A percentile compares a stretch with the other conserved stretches of the same genome.
phyloP scores from a whole-genome alignment of 202 grass and related monocot species.

The Digitaria exilis region DNA sequence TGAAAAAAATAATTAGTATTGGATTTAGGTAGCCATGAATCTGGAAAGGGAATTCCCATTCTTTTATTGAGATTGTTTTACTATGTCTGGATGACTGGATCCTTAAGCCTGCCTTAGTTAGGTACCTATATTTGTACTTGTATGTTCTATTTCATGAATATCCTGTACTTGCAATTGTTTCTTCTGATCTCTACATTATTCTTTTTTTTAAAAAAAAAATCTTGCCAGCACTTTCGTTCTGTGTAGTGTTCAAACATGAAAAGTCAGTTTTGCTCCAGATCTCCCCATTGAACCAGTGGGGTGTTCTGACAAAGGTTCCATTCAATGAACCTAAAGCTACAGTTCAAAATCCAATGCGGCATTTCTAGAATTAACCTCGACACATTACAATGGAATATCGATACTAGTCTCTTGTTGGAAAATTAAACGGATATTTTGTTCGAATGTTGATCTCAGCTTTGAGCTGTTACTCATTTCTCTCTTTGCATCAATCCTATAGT shows the following conservation, averaged over 20 bases:
- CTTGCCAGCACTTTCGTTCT: background rate
- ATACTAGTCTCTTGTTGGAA: background rate
- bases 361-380: background rate
- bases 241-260: background rate
- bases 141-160: background rate
- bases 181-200: background rate
- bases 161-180: background rate
- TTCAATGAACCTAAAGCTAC: background rate
- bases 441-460: background rate
- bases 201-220: background rate
- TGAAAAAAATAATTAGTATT: background rate
- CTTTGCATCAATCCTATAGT: background rate
- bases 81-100: background rate
- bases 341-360: background rate
- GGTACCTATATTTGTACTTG: background rate
- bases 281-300: background rate
- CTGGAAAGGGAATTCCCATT: background rate
- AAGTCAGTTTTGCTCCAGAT: background rate
- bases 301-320: background rate
- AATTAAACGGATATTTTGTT: background rate
- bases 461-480: background rate
- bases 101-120: background rate
- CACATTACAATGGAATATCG: background rate
- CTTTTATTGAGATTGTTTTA: background rate
- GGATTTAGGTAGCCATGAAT: background rate